Base-by-base conservation (phyloP, 2,329 filamentous ascomycete genomes). In the Colletotrichum acutatum region DNA sequence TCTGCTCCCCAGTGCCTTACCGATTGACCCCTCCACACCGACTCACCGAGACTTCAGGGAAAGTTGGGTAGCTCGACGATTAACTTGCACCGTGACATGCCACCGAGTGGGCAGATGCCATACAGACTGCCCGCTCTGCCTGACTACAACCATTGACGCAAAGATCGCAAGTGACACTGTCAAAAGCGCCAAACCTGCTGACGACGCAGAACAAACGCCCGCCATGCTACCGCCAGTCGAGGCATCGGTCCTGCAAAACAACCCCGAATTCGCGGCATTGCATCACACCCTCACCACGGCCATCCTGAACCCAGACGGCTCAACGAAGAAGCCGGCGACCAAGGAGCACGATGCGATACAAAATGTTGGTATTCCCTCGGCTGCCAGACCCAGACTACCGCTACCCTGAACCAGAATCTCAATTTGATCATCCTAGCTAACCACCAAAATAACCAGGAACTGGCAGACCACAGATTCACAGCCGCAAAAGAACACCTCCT, bases 171-270 rank as follows among this genome's bases (percentile, higher is more conserved):
- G 3, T 0, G 2, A 6, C 9, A 16, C 5, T 12, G 6, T 2
- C 8, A 19, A 4, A 0, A 26, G 1, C n/a, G 4, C 14, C n/a
- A 22, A 54, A 1, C 6, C 4, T 0, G 8, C 7, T 9, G 8
- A 1, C 16, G 37, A 7, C 14, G 1, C 9, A 30, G 3, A 58
- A 3, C 14, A 14, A 19, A 42, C 37, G 2, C 2, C 4, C 32
- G 52, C 52, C 2, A 91, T 91, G 89, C 80, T 92, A 2, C 90
- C 90, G 0, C 89, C 89, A 0, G 80, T 92, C 9, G 90, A 92
- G 24, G 83, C 87, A 9, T 76, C 84, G 0, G 82, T 92, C 22
- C 79, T 92, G 1, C 80, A 85, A 65, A 85, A 83, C 71, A 92
- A 92, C 74, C 90, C 90, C 0, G 85, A 88, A 26, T 92, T 92